These are phyloP conservation scores for Amauroascus niger DNA, from an alignment of 2,329 filamentous ascomycete genomes.

Conservation along the genomic window DNA sequence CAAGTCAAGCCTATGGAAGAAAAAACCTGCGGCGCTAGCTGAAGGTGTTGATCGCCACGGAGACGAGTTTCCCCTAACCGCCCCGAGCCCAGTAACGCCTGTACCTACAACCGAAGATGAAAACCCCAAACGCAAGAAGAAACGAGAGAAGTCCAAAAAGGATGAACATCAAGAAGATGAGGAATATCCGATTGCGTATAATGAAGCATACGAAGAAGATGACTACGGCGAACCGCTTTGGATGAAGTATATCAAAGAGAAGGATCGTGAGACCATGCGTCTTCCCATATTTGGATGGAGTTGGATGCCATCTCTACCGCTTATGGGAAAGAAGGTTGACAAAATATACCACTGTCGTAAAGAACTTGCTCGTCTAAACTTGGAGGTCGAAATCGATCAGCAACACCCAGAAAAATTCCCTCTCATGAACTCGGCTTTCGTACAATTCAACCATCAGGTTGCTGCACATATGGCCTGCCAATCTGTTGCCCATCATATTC, in stretches of 20 bases:
- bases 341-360: constrained; percentile 85
- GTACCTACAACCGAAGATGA: constrained; percentile 11
- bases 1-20: background rate
- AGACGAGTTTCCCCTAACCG: constrained; percentile 32
- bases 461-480: constrained; percentile 98
- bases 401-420: constrained; percentile 75
- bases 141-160: constrained; percentile 9
- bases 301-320: constrained; percentile 70
- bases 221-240: constrained; percentile 60
- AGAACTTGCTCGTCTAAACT: constrained; percentile 75
- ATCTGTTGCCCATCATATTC: constrained; percentile 77
- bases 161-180: constrained; percentile 20
- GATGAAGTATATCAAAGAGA: constrained; percentile 71
- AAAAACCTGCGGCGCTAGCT: background rate
- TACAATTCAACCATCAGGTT: constrained; percentile 97
- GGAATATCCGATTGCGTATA: constrained; percentile 54
- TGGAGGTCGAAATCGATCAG: constrained; percentile 88
- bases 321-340: constrained; percentile 83
- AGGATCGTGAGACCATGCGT: constrained; percentile 75
- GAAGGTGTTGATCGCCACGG: constrained; percentile 21
- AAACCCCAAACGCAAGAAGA: constrained; percentile 1
- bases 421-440: constrained; percentile 90
- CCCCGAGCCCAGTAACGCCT: constrained; percentile 23
- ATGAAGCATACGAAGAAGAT: constrained; percentile 52
- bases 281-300: constrained; percentile 52